These are phyloP conservation scores for Urostyla sp. DNA, from an alignment of 73 alveolate species.

Conservation along the genomic window DNA sequence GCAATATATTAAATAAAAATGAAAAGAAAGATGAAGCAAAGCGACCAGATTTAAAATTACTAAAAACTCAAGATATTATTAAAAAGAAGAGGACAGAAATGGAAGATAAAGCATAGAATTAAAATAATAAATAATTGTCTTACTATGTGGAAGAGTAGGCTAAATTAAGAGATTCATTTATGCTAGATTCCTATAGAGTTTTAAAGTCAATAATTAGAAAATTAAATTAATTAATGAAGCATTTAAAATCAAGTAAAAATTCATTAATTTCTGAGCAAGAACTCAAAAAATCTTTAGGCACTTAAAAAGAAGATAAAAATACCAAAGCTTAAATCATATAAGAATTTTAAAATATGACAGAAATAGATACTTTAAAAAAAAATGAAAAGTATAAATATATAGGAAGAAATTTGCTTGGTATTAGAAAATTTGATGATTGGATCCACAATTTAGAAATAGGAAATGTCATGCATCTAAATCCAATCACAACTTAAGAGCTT, in stretches of 20 bases:
- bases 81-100: not conserved
- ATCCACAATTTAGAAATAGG: slow-evolving; percentile 49
- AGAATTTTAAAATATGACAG: not conserved
- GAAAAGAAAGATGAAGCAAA: not conserved
- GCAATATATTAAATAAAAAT: no score
- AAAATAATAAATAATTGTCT: not conserved
- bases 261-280: not conserved
- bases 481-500: slow-evolving; percentile 29
- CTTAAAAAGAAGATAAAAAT: not conserved
- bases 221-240: not conserved
- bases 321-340: not conserved
- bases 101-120: not conserved
- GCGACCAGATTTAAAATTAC: no score
- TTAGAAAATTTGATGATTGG: slow-evolving; percentile 53
- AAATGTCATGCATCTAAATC: slow-evolving; percentile 40
- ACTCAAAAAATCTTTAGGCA: not conserved
- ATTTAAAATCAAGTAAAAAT: not conserved
- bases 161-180: slow-evolving; percentile 29
- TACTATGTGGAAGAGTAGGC: slow-evolving; percentile 48
- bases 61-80: no score
- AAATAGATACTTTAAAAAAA: slow-evolving; percentile 8
- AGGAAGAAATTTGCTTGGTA: slow-evolving; percentile 50
- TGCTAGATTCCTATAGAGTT: slow-evolving; percentile 35
- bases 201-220: slow-evolving; percentile 9
- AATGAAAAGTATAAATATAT: slow-evolving; percentile 20